Base-by-base conservation (phyloP, 2,329 filamentous ascomycete genomes). In the Fusarium protoensiforme region DNA sequence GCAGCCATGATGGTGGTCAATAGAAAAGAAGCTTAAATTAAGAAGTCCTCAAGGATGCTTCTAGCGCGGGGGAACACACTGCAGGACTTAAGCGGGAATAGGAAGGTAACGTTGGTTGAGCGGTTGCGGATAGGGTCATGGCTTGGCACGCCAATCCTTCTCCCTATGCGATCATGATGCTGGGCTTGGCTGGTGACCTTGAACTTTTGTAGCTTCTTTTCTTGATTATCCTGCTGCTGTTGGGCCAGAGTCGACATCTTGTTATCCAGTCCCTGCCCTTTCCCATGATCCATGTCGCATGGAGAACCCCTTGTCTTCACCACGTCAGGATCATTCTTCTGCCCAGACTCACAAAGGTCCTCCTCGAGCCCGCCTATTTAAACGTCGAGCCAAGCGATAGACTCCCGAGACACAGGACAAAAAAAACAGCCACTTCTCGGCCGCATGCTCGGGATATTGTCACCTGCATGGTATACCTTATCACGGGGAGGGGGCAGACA, bases 21-120 rank as follows among this genome's bases (percentile, higher is more conserved):
- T 43, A 27, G 48, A 59, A 61, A 72, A 74, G 65, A 74, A 74
- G 72, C 72, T 74, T 74, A 74, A 75, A 74, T 75, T 75, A 74
- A 74, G 69, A 38, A 35, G 31, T 18, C 43, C 8, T 20, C 33
- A 60, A 63, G 61, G 59, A 69, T 59, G 39, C n/a, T 72, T 69
- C 59, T 69, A 68, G 65, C 65, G 68, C 33, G 54, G 33, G 38
- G 54, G 38, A 22, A 27, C n/a, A n/a, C n/a, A n/a, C 29, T 20
- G 16, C 27, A 51, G 18, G 46, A 9, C 24, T 65, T 69, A 72
- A 53, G 72, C 62, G 58, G 51, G 41, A 77, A 65, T 59, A 75
- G 74, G 75, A 77, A 77, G 75, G 75, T 77, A 67, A 27, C 64
- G 63, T 64, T 63, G 46, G 33, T 54, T 38, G 20, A 18, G 31